Percentiles rank a stretch among this genome's conserved stretches.
Evolutionary conservation across 306 rosid species (phyloP).

Genomic region (Quercus cerris): DNA sequence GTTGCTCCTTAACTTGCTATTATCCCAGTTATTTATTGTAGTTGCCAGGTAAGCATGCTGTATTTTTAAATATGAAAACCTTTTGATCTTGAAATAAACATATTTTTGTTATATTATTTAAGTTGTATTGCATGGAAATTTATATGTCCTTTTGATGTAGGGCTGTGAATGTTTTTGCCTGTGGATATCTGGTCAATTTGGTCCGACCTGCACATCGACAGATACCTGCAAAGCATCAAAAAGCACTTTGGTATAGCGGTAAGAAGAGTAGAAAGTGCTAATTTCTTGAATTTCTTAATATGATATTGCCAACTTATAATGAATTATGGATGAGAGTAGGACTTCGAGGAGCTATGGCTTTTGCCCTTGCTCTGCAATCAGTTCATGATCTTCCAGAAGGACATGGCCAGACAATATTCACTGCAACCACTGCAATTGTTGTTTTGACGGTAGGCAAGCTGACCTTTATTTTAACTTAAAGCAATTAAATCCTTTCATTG

Average conservation of each 20-base stretch:
- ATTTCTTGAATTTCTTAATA: conserved; percentile 1
- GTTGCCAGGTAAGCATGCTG: conserved; percentile 76
- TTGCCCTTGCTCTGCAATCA: conserved; percentile 97
- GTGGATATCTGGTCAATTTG: conserved; percentile 89
- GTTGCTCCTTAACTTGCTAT: conserved; percentile 46
- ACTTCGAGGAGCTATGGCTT: conserved; percentile 99
- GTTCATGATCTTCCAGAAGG: conserved; percentile 99
- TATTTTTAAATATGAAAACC: conserved; percentile 10
- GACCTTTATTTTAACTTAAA: conserved; percentile 11
- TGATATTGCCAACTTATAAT: conserved; percentile 1
- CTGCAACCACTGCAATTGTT: conserved; percentile 98
- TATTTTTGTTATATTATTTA: conserved; percentile 19
- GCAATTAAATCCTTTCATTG: conserved; percentile 11
- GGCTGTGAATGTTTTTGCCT: conserved; percentile 93
- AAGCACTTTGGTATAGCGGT: conserved; percentile 99
- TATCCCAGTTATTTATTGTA: conserved; percentile 70
- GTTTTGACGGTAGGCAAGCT: conserved; percentile 78
- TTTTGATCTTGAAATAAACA: conserved; percentile 10
- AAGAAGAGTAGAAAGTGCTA: conserved; percentile 29
- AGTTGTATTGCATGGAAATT: not conserved
- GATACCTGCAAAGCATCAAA: conserved; percentile 81
- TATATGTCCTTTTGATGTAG: conserved; percentile 38
- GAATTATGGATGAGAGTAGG: conserved; percentile 46
- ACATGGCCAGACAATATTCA: conserved; percentile 96
- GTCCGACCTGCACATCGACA: conserved; percentile 73